Evolutionary conservation across 83 land plant genomes (phyloP).

Genomic region (Picea abies): DNA sequence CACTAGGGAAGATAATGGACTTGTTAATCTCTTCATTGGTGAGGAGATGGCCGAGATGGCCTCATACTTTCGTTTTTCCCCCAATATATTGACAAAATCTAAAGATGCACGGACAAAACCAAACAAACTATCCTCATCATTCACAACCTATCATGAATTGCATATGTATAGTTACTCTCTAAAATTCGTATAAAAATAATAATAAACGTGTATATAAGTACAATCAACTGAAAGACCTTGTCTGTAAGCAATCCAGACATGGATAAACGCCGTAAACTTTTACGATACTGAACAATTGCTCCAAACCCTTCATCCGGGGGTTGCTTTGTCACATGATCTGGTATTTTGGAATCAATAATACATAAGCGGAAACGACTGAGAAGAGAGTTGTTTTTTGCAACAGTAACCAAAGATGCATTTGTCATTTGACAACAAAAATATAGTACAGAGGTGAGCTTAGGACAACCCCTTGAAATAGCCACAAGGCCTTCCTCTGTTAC

Average conservation of each 20-base stretch:
- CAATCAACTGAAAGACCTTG: too few relatives aligned
- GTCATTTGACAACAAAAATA: conserved; percentile 66
- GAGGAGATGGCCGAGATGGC: conserved; percentile 31
- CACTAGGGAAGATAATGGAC: conserved; percentile 51
- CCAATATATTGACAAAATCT: conserved; percentile 41
- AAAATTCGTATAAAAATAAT: conserved; percentile 47
- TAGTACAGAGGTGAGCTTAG: conserved; percentile 45
- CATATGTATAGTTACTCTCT: conserved; percentile 75
- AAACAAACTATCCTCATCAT: conserved; percentile 74
- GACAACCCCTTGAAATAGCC: conserved; percentile 58
- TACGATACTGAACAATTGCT: too few relatives aligned
- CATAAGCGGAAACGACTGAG: too few relatives aligned
- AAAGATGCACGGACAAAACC: conserved; percentile 61
- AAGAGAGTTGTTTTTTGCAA: too few relatives aligned
- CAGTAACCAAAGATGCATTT: conserved; percentile 59
- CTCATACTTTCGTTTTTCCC: conserved; percentile 34
- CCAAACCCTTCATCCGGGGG: too few relatives aligned
- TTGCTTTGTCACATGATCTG: too few relatives aligned
- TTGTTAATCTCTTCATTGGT: conserved; percentile 54
- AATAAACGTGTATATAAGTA: too few relatives aligned
- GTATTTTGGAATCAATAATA: too few relatives aligned
- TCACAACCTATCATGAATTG: conserved; percentile 55
- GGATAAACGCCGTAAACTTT: too few relatives aligned
- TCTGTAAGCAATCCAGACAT: too few relatives aligned
- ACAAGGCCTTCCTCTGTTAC: conserved; percentile 60